These are phyloP conservation scores for Triticum monococcum DNA, from an alignment of 176 grass and related monocot genomes.

Conservation along the genomic window DNA sequence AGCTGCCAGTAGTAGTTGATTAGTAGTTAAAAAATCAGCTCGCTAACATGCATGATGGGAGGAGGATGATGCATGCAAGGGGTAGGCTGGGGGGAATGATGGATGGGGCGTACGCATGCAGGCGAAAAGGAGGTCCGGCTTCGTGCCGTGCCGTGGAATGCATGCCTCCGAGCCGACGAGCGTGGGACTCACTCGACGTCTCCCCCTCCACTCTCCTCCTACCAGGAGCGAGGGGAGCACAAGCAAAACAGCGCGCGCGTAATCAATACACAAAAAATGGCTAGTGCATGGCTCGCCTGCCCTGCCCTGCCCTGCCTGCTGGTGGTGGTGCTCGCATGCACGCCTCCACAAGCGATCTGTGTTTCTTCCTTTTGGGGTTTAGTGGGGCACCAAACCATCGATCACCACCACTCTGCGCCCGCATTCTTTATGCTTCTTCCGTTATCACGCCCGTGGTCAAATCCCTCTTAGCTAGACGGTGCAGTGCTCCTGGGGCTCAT, in stretches of 20 bases:
- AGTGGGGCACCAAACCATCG: conserved; percentile 41
- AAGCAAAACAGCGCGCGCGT: not conserved
- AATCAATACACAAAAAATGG: conserved; percentile 39
- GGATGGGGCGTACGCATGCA: conserved; percentile 50
- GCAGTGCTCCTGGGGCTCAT: not conserved
- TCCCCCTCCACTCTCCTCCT: not conserved
- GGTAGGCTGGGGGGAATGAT: conserved; percentile 38
- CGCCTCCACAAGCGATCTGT: conserved; percentile 56
- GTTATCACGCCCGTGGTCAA: conserved; percentile 32
- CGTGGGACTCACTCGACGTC: conserved; percentile 41
- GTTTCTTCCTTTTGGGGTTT: conserved; percentile 30
- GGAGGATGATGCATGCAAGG: conserved; percentile 1
- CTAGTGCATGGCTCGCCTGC: conserved; percentile 24
- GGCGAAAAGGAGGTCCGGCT: conserved; percentile 14
- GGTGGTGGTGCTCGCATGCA: conserved; percentile 59
- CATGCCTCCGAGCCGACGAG: conserved; percentile 27
- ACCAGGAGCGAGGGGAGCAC: conserved; percentile 8
- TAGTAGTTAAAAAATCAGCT: not conserved
- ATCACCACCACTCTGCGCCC: conserved; percentile 28
- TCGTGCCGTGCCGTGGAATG: conserved; percentile 36
- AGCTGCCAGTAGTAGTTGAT: not conserved
- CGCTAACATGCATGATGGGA: conserved; percentile 12
- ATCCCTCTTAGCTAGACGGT: not conserved
- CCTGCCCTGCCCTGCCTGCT: conserved; percentile 17
- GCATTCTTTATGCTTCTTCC: conserved; percentile 24